These are phyloP conservation scores for Phlegmacium glaucopus DNA, from an alignment of 768 basidiomycete genomes.

Conservation along the genomic window DNA sequence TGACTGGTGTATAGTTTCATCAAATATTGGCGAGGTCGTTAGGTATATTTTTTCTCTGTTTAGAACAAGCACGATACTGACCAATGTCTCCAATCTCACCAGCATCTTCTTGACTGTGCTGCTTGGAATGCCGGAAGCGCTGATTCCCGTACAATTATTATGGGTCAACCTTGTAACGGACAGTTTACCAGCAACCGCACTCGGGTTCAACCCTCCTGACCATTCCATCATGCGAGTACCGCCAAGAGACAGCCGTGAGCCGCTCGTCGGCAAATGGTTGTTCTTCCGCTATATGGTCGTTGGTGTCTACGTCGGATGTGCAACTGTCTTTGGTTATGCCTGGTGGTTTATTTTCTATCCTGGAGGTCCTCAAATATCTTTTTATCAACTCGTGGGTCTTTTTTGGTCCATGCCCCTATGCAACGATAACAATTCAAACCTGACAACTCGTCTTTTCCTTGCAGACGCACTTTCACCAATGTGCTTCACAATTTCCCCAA, in stretches of 20 bases:
- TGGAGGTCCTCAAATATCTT: conserved; percentile 90
- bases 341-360: conserved; percentile 98
- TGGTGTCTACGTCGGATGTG: conserved; percentile 90
- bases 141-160: conserved; percentile 95
- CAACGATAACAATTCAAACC: neutral
- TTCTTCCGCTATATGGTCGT: conserved; percentile 96
- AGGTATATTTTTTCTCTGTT: conserved; percentile 32
- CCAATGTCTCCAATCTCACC: conserved; percentile 16
- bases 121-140: conserved; percentile 98
- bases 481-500: conserved; percentile 74
- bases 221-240: conserved; percentile 96
- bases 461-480: conserved; percentile 96
- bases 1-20: conserved; percentile 57
- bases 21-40: conserved; percentile 97
- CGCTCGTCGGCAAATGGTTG: conserved; percentile 88
- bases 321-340: conserved; percentile 95
- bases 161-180: conserved; percentile 99
- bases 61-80: conserved; percentile 1
- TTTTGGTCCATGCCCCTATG: neutral
- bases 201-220: conserved; percentile 97
- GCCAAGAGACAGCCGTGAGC: conserved; percentile 86
- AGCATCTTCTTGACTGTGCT: conserved; percentile 96
- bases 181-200: conserved; percentile 92
- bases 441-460: neutral
- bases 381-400: conserved; percentile 80